Conservation (phyloP, 805 yeast genomes). For the Candida orba region DNA sequence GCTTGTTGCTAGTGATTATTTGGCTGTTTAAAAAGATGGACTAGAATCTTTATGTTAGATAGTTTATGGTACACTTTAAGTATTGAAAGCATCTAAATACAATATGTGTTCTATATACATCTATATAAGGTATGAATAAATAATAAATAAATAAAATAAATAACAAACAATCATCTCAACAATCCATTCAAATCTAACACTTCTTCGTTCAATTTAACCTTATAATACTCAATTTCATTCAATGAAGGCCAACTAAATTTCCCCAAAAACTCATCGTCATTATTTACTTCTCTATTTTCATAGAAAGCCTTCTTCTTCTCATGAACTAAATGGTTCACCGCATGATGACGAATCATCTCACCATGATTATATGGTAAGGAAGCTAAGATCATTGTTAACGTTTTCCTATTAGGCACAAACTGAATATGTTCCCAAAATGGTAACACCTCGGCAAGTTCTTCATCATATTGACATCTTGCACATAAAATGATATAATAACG, state of each 20-base stretch:
- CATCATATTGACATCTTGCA: constrained; percentile 37
- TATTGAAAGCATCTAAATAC: too few species aligned
- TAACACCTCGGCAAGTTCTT: constrained; percentile 43
- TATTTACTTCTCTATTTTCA: not conserved
- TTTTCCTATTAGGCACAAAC: constrained; percentile 33
- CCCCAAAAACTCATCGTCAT: not conserved
- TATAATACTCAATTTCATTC: constrained; percentile 19
- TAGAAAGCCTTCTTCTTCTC: not conserved
- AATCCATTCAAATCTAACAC: not conserved
- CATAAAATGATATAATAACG: constrained; percentile 44
- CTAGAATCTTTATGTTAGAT: too few species aligned
- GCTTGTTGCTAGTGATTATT: constrained; percentile 86
- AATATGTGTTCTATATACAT: too few species aligned
- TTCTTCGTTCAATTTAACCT: constrained; percentile 2
- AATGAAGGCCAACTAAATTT: constrained; percentile 33
- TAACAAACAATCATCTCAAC: too few species aligned
- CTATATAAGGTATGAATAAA: not conserved
- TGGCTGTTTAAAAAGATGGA: constrained; percentile 42
- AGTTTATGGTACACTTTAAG: too few species aligned
- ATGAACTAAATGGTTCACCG: constrained; percentile 6
- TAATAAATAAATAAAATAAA: not conserved
- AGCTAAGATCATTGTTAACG: constrained; percentile 34
- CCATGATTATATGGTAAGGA: constrained; percentile 21
- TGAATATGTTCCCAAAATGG: constrained; percentile 47
- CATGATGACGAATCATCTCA: constrained; percentile 32